Evolutionary conservation across 371 early-diverging fungal species (phyloP), one percentile per base, ranked within the genome.

Genomic region (Gilbertella persicaria): DNA sequence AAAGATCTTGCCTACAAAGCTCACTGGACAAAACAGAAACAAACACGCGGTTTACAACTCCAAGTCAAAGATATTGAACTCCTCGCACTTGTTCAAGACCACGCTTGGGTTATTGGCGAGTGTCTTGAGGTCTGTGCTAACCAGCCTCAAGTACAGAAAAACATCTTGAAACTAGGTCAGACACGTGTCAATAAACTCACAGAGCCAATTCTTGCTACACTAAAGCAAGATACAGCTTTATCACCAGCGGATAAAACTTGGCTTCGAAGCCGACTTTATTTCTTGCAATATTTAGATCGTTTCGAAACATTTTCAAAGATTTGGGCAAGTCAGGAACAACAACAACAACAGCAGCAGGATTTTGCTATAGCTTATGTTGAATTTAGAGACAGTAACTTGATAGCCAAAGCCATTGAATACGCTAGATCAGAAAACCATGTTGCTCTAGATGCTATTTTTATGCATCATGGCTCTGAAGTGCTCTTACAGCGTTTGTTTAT

Each of bases 331-430:
- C 16, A 55, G 9, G 20, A 23, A 8, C 28, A 47, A 5, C 35
- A 47, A 2, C 37, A 43, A 40, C 36, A n/a, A 17, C 33, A 53
- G 37, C 30, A 1, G 41, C 64, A n/a, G n/a, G n/a, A n/a, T 3
- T 73, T 73, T 50, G 64, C 53, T 9, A 36, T 38, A 16, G 57
- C 36, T 9, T 92, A 78, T 50, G 55, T 51, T 14, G 59, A 69
- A n/a, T 92, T 90, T 65, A 78, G 88, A 9, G 86, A 89, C 41
- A 58, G 69, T 6, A 75, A 87, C 57, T 67, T 92, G 12, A 75
- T 85, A 4, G 76, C 71, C 0, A 71, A 79, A 40, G 89, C 88
- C 1, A 75, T 83, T 35, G 71, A 78, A 28, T 86, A 73, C 61
- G 91, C 91, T 1, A 63, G 75, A 1, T 57, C 63, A 12, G 84